Conservation (phyloP, 164 flowering plant species). For the Vitis rotundifolia region DNA sequence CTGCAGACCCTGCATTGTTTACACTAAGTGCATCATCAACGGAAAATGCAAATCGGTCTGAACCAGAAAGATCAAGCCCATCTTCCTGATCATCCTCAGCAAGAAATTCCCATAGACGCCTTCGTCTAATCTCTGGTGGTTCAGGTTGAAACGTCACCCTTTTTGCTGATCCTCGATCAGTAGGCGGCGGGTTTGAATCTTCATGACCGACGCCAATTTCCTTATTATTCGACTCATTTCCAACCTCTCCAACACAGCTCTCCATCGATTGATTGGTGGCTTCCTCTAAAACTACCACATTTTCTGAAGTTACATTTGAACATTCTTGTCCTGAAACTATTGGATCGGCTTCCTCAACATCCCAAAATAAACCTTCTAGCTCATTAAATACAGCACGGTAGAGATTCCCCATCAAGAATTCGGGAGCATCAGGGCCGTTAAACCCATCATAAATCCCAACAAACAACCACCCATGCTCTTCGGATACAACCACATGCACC, state of each 20-base stretch:
- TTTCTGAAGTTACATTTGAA: constrained; percentile 15
- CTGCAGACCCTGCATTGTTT: constrained; percentile 62
- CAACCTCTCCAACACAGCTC: constrained; percentile 10
- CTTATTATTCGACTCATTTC: constrained; percentile 1
- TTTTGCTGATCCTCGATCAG: constrained; percentile 41
- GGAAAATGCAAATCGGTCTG: constrained; percentile 87
- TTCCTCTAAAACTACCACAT: constrained; percentile 9
- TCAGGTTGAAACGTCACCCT: constrained; percentile 67
- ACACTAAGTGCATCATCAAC: constrained; percentile 77
- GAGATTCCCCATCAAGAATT: constrained; percentile 90
- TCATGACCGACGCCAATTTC: neutral
- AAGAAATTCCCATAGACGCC: constrained; percentile 81
- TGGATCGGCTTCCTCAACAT: constrained; percentile 32
- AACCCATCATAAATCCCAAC: constrained; percentile 99
- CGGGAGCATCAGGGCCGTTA: constrained; percentile 99
- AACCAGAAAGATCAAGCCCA: constrained; percentile 93
- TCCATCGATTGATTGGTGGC: constrained; percentile 2
- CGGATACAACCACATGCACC: constrained; percentile 96
- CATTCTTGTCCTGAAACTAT: constrained; percentile 3
- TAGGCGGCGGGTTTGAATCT: constrained; percentile 8
- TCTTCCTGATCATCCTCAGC: constrained; percentile 82
- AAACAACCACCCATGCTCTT: constrained; percentile 94
- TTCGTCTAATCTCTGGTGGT: constrained; percentile 42
- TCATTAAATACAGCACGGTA: constrained; percentile 82
- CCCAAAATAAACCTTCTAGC: constrained; percentile 96